Percentiles rank a stretch among this genome's conserved stretches.
Evolutionary conservation across 108 stramenopile genomes (phyloP).

Genomic region (Fistulifera pelliculosa): DNA sequence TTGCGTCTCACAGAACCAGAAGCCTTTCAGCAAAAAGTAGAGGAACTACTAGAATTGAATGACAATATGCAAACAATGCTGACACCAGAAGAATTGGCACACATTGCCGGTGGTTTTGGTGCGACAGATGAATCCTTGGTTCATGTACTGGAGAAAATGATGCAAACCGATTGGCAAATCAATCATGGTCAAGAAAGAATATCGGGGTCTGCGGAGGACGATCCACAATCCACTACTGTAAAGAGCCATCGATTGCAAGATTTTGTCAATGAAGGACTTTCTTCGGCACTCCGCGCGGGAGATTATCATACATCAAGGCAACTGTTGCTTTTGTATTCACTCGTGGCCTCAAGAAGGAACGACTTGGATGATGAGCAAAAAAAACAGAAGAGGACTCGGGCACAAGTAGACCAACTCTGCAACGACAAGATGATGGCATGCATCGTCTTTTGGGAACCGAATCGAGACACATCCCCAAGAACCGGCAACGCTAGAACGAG

Average conservation of each 20-base stretch:
- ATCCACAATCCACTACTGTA: no score
- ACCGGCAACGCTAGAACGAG: neutral
- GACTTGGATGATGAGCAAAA: slow-evolving; percentile 1
- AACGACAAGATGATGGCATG: neutral
- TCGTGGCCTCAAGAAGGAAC: slow-evolving; percentile 47
- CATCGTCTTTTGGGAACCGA: no score
- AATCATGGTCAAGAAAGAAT: slow-evolving; percentile 19
- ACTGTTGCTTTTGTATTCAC: slow-evolving; percentile 70
- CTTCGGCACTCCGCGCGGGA: slow-evolving; percentile 63
- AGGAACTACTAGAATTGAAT: slow-evolving; percentile 77
- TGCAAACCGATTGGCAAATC: slow-evolving; percentile 46
- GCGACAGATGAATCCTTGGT: slow-evolving; percentile 79
- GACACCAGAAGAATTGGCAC: slow-evolving; percentile 54
- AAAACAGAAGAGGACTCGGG: no score
- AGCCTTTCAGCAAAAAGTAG: slow-evolving; percentile 64
- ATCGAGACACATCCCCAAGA: no score
- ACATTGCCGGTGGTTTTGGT: slow-evolving; percentile 77
- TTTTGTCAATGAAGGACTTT: slow-evolving; percentile 82
- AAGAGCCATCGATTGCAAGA: slow-evolving; percentile 62
- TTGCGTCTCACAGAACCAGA: slow-evolving; percentile 54
- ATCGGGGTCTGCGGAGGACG: no score
- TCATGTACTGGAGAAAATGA: slow-evolving; percentile 58
- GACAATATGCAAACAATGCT: slow-evolving; percentile 48
- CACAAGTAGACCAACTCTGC: slow-evolving; percentile 5
- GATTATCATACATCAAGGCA: slow-evolving; percentile 87